Evolutionary conservation across 1,139 yeast species (phyloP).

Genomic region (Candida sojae): DNA sequence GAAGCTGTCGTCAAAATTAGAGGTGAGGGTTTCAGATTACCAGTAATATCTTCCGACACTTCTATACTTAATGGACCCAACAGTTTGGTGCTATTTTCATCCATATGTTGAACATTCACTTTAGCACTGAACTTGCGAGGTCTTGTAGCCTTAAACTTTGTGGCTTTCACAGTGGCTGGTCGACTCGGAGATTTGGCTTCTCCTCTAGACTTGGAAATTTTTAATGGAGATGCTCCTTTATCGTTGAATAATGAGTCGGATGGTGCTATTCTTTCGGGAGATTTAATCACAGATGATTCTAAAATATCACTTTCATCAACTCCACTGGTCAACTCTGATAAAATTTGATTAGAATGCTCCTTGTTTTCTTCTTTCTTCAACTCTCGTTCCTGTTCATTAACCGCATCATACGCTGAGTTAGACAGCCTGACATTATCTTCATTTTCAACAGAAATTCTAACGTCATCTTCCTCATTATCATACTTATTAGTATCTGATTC

Average conservation of each 20-base stretch:
- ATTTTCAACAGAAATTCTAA: conserved; percentile 18
- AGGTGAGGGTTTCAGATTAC: not conserved
- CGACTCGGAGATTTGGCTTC: conserved; percentile 32
- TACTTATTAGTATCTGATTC: conserved; percentile 23
- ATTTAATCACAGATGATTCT: conserved; percentile 22
- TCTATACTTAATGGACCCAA: conserved; percentile 46
- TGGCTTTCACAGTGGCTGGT: conserved; percentile 23
- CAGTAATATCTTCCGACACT: not conserved
- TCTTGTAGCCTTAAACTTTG: conserved; percentile 46
- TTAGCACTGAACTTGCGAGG: conserved; percentile 38
- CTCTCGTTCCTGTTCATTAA: conserved; percentile 35
- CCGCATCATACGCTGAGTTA: conserved; percentile 16
- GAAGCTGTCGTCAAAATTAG: conserved; percentile 19
- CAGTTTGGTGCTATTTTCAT: conserved; percentile 18
- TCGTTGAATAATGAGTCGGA: conserved; percentile 38
- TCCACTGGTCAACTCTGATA: conserved; percentile 39
- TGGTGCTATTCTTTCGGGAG: conserved; percentile 21
- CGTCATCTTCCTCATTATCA: conserved; percentile 22
- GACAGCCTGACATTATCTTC: conserved; percentile 14
- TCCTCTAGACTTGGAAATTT: conserved; percentile 14
- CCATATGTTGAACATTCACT: conserved; percentile 34
- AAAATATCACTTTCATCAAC: conserved; percentile 24
- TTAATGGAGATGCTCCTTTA: conserved; percentile 34
- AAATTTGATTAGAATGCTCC: conserved; percentile 35
- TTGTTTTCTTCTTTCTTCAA: conserved; percentile 35